Base-by-base conservation (phyloP, 75 land plant species). In the Isoetes taiwanensis region DNA sequence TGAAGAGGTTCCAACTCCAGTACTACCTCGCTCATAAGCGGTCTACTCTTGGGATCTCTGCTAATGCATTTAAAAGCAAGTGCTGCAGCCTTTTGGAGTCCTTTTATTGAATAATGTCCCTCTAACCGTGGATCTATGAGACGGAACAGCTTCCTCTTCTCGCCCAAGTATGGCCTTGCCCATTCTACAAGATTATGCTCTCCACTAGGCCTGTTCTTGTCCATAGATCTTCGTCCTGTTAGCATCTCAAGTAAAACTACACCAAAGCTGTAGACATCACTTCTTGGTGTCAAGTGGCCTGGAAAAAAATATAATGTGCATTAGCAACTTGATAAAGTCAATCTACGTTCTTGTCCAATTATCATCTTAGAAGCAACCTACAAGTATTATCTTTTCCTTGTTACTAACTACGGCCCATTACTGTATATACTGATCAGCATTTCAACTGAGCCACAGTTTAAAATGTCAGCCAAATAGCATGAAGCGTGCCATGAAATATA, bases 21-120 rank as follows among this genome's bases (percentile, higher is more conserved):
- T 23, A 46, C 50, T n/a, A 46, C 50, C 50, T 46, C 50, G 50
- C 50, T 46, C 50, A 46, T 46, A 19, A 46, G 19, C 50, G 50
- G 50, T 23, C 50, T 46, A 23, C 50, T 46, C 50, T 46, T 46
- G n/a, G 50, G 50, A n/a, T 46, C 50, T 23, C 50, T 5, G 50
- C 50, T 46, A n/a, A 46, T 46, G 19, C 50, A 46, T n/a, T 46
- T 16, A n/a, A 19, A 23, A 6, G 50, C 50, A 5, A 46, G 50
- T 23, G 25, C 23, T 8, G 50, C 50, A 6, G 50, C 50, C 16
- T 46, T 46, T n/a, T 46, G 50, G 5, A 46, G 16, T 16, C 50
- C 50, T 46, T 46, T 46, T 16, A 46, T 46, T 8, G 50, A 46
- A n/a, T 46, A 46, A n/a, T 46, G 50, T 4, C 50, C 50, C 50